Evolutionary conservation across 2,329 filamentous ascomycete species (phyloP).

Genomic region (Allantophomopsis lycopodina): DNA sequence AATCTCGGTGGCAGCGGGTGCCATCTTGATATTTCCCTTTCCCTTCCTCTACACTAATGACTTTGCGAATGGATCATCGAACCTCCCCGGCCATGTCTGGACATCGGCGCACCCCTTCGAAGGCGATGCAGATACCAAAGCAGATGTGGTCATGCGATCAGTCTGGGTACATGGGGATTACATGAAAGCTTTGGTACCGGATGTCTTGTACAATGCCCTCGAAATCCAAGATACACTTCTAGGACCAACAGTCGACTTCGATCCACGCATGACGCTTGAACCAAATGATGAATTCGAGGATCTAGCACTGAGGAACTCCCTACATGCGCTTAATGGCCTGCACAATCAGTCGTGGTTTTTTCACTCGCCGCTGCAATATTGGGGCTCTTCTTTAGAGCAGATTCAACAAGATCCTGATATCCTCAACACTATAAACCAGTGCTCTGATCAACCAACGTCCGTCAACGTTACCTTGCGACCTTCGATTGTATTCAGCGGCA

Average conservation of each 20-base stretch:
- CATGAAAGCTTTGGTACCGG: constrained; percentile 45
- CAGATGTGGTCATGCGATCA: constrained; percentile 71
- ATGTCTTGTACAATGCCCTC: constrained; percentile 52
- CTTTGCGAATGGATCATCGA: constrained; percentile 56
- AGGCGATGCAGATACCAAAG: constrained; percentile 31
- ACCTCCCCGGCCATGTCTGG: constrained; percentile 69
- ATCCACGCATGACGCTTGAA: constrained; percentile 23
- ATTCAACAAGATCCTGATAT: constrained; percentile 50
- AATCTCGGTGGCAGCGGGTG: constrained; percentile 57
- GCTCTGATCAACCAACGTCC: constrained; percentile 45
- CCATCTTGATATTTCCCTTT: constrained; percentile 60
- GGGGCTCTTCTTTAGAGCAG: constrained; percentile 49
- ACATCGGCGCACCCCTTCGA: constrained; percentile 55
- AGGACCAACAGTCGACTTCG: constrained; percentile 42
- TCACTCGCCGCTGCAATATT: constrained; percentile 73
- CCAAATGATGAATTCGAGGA: constrained; percentile 13
- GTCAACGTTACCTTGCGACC: constrained; percentile 64
- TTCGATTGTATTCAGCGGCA: constrained; percentile 73
- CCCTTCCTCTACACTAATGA: constrained; percentile 63
- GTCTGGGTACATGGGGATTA: constrained; percentile 59
- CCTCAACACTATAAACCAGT: constrained; percentile 54
- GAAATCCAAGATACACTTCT: constrained; percentile 58
- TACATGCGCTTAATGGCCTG: constrained; percentile 45
- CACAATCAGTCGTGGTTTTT: constrained; percentile 60
- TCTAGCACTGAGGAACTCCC: constrained; percentile 30